Base-by-base conservation (phyloP, 176 grass and related monocot species). In the bread wheat (Triticum aestivum) region DNA sequence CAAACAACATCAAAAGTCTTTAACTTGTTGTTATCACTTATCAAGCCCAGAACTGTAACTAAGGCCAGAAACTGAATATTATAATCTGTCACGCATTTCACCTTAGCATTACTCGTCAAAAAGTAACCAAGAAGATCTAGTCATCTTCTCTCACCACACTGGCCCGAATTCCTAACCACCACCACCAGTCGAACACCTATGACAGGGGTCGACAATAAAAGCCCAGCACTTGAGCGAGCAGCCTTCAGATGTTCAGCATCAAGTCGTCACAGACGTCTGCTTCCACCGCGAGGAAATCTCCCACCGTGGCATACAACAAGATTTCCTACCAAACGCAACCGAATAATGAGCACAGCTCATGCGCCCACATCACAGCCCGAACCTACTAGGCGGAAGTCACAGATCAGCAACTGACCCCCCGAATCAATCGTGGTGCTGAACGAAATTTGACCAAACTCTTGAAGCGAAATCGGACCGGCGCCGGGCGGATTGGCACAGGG, bases 371-470 rank as follows among this genome's bases (percentile, higher is more conserved):
- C 30, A 65, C 62, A 76, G 37, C 69, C 7, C 27, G 61, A 68
- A 15, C 68, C 35, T 34, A 82, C 49, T 18, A 64, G 32, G 32
- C 65, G 8, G 26, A 85, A 6, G 8, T 58, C 51, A 32, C 21
- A 44, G 47, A 91, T 87, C 49, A 80, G 45, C 20, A 11, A 58
- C 59, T 69, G 61, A 26, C 45, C 75, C 70, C 29, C 21, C 14
- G 4, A 51, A 87, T 47, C 44, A 77, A 27, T 1, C 34, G 18
- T 6, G 51, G 9, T 8, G 24, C 10, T 30, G 6, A 8, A 59
- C 38, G 5, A 17, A 32, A 4, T 44, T 9, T 3, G 12, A 20
- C 12, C 59, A n/a, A 64, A 8, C 29, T 6, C 39, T 77, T 11
- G 35, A 15, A 21, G 26, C 24, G 24, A 34, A 81, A 26, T 8